Conservation (phyloP, 1,139 yeast species). For the Blastobotrys petasosporus region DNA sequence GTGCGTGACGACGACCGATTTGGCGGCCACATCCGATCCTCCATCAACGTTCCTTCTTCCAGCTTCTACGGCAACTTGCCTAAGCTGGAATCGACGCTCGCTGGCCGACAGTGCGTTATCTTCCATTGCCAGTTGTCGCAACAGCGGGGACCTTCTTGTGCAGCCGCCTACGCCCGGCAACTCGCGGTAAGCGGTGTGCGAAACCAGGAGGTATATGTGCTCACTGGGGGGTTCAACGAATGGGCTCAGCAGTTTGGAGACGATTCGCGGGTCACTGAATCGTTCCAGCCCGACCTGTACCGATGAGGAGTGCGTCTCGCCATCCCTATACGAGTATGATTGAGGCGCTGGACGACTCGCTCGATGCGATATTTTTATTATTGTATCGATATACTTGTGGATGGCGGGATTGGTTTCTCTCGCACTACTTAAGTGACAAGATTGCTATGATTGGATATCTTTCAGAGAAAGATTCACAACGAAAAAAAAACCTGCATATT, state of each 20-base stretch:
- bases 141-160: slow-evolving; percentile 84
- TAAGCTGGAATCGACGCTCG: slow-evolving; percentile 39
- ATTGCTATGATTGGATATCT: too few relatives aligned
- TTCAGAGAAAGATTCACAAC: too few relatives aligned
- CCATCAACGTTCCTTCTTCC: slow-evolving; percentile 57
- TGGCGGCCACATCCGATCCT: slow-evolving; percentile 68
- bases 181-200: slow-evolving; percentile 37
- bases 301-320: neutral
- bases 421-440: neutral
- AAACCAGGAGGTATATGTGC: slow-evolving; percentile 56
- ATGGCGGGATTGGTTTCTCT: neutral
- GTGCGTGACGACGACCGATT: slow-evolving; percentile 77
- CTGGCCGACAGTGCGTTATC: slow-evolving; percentile 49
- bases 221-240: slow-evolving; percentile 75
- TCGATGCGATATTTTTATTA: neutral
- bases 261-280: slow-evolving; percentile 59
- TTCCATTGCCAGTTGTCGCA: slow-evolving; percentile 91
- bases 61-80: slow-evolving; percentile 42
- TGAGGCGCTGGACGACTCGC: neutral
- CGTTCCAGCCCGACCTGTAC: slow-evolving; percentile 26
- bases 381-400: neutral
- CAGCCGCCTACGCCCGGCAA: slow-evolving; percentile 57
- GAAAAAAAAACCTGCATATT: too few relatives aligned
- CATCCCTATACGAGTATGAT: neutral
- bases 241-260: slow-evolving; percentile 78